Evolutionary conservation across 2,329 filamentous ascomycete species (phyloP).

Genomic region (Fragosphaeria purpurea): DNA sequence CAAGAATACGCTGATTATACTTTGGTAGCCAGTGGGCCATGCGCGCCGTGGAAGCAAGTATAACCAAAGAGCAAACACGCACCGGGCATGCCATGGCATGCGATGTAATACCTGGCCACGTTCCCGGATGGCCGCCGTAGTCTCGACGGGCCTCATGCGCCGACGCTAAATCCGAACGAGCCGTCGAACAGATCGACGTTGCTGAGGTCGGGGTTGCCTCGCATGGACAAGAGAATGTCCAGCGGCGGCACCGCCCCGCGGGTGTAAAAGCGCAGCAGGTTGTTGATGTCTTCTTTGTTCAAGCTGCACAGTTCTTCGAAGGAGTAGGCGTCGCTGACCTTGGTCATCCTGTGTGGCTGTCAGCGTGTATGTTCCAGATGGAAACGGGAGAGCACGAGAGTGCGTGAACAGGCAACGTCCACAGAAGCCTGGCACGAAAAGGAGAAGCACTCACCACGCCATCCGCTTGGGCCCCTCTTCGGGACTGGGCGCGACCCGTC

Average conservation of each 20-base stretch:
- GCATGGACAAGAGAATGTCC: constrained; percentile 45
- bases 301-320: constrained; percentile 78
- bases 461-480: constrained; percentile 79
- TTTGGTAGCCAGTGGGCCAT: too few species aligned
- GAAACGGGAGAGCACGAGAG: not conserved
- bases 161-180: constrained; percentile 49
- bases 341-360: constrained; percentile 66
- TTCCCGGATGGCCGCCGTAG: too few species aligned
- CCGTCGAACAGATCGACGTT: constrained; percentile 48
- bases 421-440: too few species aligned
- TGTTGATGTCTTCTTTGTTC: constrained; percentile 75
- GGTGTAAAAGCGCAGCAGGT: constrained; percentile 65
- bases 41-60: too few species aligned
- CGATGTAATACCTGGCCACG: too few species aligned
- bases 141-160: constrained; percentile 16
- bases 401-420: too few species aligned
- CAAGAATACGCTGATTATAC: too few species aligned
- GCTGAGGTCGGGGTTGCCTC: constrained; percentile 32
- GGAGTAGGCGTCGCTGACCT: constrained; percentile 77
- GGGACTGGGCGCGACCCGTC: constrained; percentile 60
- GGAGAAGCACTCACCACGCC: constrained; percentile 55
- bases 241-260: constrained; percentile 44
- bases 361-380: not conserved
- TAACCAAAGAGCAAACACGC: too few species aligned
- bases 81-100: too few species aligned